phyloP scores from a whole-genome alignment of 177 flowering plant genomes.

The Tripterygium wilfordii region DNA sequence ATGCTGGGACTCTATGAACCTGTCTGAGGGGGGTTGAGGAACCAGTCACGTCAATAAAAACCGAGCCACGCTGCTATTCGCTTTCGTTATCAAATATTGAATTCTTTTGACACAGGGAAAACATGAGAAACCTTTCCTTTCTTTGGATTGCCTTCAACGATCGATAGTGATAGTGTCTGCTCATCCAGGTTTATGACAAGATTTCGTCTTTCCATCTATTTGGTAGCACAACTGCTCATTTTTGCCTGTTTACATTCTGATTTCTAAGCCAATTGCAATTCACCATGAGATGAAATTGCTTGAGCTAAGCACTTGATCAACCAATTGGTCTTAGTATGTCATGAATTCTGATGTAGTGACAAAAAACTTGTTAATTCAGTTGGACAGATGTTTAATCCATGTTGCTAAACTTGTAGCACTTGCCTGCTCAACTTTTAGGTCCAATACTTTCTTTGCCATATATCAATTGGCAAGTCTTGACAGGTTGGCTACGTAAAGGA shows the following conservation, averaged over 20 bases:
- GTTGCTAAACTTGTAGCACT: background rate
- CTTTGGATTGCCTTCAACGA: conserved; percentile 66
- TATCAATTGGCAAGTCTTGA: too few species aligned
- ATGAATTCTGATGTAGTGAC: too few species aligned
- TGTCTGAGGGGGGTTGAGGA: too few species aligned
- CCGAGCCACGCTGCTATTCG: background rate
- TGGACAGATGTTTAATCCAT: too few species aligned
- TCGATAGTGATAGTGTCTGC: conserved; percentile 51
- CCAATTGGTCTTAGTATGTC: too few species aligned
- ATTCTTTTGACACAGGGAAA: conserved; percentile 30
- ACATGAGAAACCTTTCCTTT: conserved; percentile 37
- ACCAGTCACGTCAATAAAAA: background rate
- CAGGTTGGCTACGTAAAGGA: too few species aligned
- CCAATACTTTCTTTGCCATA: too few species aligned
- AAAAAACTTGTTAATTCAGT: too few species aligned
- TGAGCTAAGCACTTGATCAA: too few species aligned
- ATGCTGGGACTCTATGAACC: conserved; percentile 88
- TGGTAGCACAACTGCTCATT: conserved; percentile 37
- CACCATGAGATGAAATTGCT: too few species aligned
- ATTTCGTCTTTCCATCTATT: conserved; percentile 40
- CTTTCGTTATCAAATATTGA: conserved; percentile 7
- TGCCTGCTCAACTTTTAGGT: conserved; percentile 69
- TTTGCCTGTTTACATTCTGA: conserved; percentile 45
- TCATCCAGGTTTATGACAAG: conserved; percentile 51
- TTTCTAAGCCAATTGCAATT: too few species aligned